A percentile compares a stretch with the other conserved stretches of the same genome.
Evolutionary conservation across 495 filamentous ascomycete species (phyloP).

Genomic region (Sordaria brevicollis): DNA sequence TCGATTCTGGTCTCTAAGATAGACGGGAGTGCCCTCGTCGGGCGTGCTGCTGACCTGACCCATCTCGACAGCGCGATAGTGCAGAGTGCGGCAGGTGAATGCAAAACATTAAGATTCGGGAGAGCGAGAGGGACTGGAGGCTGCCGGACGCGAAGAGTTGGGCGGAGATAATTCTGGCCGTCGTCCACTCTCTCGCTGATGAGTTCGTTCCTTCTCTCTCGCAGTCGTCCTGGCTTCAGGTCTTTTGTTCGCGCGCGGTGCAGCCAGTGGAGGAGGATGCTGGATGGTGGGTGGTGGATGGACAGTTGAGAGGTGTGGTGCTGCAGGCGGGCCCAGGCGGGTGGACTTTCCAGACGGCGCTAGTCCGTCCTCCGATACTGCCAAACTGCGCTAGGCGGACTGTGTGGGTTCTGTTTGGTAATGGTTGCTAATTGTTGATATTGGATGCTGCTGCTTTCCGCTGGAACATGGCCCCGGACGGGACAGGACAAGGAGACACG

Average conservation of each 20-base stretch:
- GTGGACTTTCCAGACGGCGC: neutral
- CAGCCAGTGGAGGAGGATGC: neutral
- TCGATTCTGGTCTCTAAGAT: conserved; percentile 82
- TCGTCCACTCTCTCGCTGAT: neutral
- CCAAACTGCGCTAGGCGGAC: neutral
- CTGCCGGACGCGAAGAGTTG: neutral
- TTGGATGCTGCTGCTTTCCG: neutral
- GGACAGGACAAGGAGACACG: neutral
- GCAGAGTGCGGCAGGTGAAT: neutral
- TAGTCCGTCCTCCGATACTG: neutral
- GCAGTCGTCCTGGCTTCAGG: neutral
- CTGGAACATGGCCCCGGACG: neutral
- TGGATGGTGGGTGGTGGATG: neutral
- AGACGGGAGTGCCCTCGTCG: conserved; percentile 75
- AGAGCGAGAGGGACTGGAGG: neutral
- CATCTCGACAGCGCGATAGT: conserved; percentile 46
- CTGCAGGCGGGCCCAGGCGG: neutral
- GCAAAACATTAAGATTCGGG: neutral
- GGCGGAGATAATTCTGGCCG: neutral
- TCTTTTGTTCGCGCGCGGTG: neutral
- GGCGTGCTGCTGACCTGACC: conserved; percentile 85
- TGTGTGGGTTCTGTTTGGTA: neutral
- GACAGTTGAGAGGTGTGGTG: too few species aligned
- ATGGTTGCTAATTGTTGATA: neutral
- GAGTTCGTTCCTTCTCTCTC: neutral